A percentile compares a stretch with the other conserved stretches of the same genome.
Conservation (phyloP, 305 asterid species). For the Withania somnifera region DNA sequence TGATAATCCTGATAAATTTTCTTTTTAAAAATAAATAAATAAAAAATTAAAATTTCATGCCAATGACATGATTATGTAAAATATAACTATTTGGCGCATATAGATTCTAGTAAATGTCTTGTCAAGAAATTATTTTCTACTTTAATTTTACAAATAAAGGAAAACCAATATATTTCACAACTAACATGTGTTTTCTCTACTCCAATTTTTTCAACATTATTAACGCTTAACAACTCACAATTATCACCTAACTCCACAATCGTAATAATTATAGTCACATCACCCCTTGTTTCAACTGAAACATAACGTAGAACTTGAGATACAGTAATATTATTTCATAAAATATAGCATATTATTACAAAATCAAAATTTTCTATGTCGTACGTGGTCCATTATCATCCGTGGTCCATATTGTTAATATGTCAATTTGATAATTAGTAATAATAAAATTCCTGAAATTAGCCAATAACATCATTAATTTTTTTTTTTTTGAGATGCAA, state of each 20-base stretch:
- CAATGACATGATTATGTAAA: background rate
- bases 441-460: background rate
- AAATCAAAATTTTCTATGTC: background rate
- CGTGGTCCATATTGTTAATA: background rate
- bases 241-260: background rate
- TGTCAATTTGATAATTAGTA: background rate
- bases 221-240: background rate
- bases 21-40: background rate
- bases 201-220: background rate
- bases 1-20: background rate
- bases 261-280: background rate
- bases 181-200: background rate
- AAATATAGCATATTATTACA: background rate
- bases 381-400: background rate
- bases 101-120: background rate
- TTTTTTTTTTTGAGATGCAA: background rate
- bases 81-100: background rate
- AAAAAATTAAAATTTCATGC: background rate
- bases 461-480: background rate
- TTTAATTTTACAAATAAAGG: background rate
- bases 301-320: slow-evolving; percentile 1
- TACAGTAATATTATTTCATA: no score
- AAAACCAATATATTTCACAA: background rate
- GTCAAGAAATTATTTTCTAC: background rate
- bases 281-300: background rate